These are phyloP conservation scores for Solanum hybrid DNA, from an alignment of 305 asterid genomes.

Conservation along the genomic window DNA sequence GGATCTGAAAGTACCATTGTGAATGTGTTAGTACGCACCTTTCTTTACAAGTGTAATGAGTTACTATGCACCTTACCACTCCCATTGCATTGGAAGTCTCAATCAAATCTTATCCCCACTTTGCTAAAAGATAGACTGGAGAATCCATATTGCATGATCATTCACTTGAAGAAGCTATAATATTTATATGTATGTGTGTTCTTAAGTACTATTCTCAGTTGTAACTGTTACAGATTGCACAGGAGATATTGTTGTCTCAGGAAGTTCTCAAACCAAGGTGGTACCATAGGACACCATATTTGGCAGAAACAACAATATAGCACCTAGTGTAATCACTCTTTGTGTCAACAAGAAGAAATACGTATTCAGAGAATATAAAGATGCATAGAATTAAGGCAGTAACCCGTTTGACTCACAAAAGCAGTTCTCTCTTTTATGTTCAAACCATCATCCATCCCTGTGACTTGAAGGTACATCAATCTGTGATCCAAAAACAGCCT, in stretches of 20 bases:
- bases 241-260: neutral
- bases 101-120: neutral
- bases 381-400: constrained; percentile 4
- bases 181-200: neutral
- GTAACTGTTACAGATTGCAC: neutral
- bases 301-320: neutral
- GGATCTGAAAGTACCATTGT: neutral
- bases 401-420: constrained; percentile 51
- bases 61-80: neutral
- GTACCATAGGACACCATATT: neutral
- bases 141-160: neutral
- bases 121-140: neutral
- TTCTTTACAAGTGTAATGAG: neutral
- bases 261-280: neutral
- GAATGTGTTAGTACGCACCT: neutral
- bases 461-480: constrained; percentile 70
- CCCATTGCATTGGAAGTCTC: neutral
- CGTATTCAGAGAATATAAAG: constrained; percentile 1
- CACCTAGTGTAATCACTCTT: neutral
- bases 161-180: neutral
- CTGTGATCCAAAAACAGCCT: constrained; percentile 31
- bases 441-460: constrained; percentile 91
- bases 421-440: constrained; percentile 71
- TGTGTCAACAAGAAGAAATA: neutral
- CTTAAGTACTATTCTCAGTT: neutral